A percentile compares a stretch with the other conserved stretches of the same genome.
These are phyloP conservation scores for Vitis rupestris DNA, from an alignment of 164 flowering plant species.

Conservation along the genomic window DNA sequence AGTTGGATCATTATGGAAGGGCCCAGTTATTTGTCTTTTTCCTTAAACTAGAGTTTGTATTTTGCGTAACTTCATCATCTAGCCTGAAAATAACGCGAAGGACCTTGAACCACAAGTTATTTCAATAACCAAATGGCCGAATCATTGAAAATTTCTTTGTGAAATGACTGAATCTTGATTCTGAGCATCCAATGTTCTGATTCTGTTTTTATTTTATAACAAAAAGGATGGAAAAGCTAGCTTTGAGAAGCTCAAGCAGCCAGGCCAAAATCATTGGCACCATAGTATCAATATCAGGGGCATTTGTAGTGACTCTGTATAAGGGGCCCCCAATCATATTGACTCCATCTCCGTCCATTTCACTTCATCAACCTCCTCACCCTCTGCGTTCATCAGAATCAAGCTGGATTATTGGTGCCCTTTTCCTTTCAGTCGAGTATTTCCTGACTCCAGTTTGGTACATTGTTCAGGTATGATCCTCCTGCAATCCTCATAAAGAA, in stretches of 20 bases:
- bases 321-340: slow-evolving; percentile 14
- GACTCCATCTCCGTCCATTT: background rate
- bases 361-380: background rate
- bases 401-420: slow-evolving; percentile 23
- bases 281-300: slow-evolving; percentile 29
- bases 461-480: slow-evolving; percentile 10
- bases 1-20: no score
- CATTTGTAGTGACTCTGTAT: slow-evolving; percentile 19
- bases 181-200: background rate
- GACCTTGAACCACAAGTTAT: no score
- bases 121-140: no score
- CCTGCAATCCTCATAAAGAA: background rate
- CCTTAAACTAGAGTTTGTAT: no score
- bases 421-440: slow-evolving; percentile 8
- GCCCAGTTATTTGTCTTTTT: no score
- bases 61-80: no score
- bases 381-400: background rate
- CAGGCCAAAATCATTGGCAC: slow-evolving; percentile 54
- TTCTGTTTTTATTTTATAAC: background rate
- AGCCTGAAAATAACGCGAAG: no score
- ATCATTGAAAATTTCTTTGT: background rate
- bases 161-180: background rate
- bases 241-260: slow-evolving; percentile 38
- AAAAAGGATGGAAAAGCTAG: slow-evolving; percentile 54
- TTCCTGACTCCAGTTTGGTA: background rate